Percentiles rank a stretch among this genome's conserved stretches.
phyloP scores from a whole-genome alignment of 2,329 filamentous ascomycete species.

The Colletotrichum simmondsii region DNA sequence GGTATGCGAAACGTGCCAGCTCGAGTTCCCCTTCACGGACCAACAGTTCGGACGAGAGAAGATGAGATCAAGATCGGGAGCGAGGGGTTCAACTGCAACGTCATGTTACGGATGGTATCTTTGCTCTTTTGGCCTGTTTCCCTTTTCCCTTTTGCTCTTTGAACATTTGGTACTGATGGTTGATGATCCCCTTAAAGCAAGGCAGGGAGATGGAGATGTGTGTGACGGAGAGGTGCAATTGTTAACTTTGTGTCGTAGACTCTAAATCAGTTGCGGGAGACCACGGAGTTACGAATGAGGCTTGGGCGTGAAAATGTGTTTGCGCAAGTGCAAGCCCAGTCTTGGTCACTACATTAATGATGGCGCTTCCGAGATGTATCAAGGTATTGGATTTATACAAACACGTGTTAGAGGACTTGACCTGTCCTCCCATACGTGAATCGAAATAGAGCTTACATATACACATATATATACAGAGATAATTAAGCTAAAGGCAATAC shows the following conservation, averaged over 20 bases:
- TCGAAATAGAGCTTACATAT: background rate
- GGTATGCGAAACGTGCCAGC: background rate
- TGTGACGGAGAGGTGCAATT: too few species aligned
- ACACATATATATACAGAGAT: background rate
- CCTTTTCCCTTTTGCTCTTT: too few species aligned
- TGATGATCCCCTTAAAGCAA: too few species aligned
- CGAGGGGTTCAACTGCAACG: background rate
- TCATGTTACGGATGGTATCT: background rate
- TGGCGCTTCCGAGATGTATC: background rate
- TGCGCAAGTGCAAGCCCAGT: too few species aligned
- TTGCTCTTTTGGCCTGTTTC: too few species aligned
- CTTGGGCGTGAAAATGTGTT: background rate
- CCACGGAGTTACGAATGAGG: too few species aligned
- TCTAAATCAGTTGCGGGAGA: too few species aligned
- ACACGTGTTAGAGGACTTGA: background rate
- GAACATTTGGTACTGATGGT: too few species aligned
- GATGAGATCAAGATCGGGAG: background rate
- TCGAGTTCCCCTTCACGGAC: background rate
- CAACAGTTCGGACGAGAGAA: background rate
- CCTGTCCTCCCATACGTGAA: background rate
- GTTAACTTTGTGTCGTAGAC: too few species aligned
- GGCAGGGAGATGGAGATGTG: too few species aligned
- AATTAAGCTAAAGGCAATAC: background rate
- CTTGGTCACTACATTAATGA: background rate
- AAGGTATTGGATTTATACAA: background rate